phyloP scores from a whole-genome alignment of 176 grass and related monocot genomes.

The Aegilops longissima region DNA sequence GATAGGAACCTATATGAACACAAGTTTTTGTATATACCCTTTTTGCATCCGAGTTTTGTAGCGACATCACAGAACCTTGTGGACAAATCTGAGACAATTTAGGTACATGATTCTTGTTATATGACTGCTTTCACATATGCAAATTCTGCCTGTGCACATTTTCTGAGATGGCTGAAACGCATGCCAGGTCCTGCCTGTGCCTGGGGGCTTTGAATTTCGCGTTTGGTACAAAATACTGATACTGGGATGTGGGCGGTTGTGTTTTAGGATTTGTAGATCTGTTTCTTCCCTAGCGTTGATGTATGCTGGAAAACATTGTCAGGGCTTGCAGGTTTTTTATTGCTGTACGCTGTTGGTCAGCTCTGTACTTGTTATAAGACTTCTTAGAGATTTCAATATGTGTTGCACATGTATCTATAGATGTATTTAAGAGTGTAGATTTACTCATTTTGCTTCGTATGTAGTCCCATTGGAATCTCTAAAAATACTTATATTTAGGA shows the following conservation, averaged over 20 bases:
- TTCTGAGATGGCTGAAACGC: not conserved
- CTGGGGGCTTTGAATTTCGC: too few species aligned
- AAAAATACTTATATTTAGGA: too few species aligned
- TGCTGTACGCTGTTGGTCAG: too few species aligned
- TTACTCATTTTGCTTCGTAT: too few species aligned
- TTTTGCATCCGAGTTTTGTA: slow-evolving; percentile 13
- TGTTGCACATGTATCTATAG: too few species aligned
- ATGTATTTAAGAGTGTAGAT: too few species aligned
- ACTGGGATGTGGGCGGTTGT: not conserved
- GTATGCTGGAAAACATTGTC: not conserved
- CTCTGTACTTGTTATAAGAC: too few species aligned
- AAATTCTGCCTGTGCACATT: not conserved
- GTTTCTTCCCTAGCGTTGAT: not conserved
- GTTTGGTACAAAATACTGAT: not conserved
- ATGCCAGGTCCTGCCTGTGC: too few species aligned
- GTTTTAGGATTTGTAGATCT: not conserved
- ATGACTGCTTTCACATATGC: not conserved
- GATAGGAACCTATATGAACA: not conserved
- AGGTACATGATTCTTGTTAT: slow-evolving; percentile 19
- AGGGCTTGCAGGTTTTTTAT: too few species aligned
- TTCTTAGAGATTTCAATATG: too few species aligned
- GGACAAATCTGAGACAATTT: slow-evolving; percentile 12
- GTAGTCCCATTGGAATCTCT: too few species aligned
- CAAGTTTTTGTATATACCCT: slow-evolving; percentile 14
- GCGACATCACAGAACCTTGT: not conserved